phyloP scores from a whole-genome alignment of 192 early-diverging fungal genomes.

The Entomortierella parvispora region DNA sequence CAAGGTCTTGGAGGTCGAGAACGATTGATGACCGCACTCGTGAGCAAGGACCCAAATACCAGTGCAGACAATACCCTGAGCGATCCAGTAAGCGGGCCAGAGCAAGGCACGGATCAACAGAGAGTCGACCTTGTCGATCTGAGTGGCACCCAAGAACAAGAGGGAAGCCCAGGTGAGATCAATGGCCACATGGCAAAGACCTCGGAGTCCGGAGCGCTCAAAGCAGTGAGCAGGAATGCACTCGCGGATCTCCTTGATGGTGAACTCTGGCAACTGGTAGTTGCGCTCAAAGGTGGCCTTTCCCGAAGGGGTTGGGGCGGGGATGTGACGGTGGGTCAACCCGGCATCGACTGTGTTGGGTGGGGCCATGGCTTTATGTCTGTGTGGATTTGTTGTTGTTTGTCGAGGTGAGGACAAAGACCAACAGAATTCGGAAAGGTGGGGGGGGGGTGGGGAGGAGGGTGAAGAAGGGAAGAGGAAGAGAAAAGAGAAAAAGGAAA shows the following conservation, averaged over 20 bases:
- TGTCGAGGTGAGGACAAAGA: background rate
- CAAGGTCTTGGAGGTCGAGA: slow-evolving; percentile 85
- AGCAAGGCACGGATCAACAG: slow-evolving; percentile 59
- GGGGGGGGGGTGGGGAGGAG: background rate
- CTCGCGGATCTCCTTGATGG: slow-evolving; percentile 92
- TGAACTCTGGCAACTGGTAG: slow-evolving; percentile 75
- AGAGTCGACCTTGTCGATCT: slow-evolving; percentile 67
- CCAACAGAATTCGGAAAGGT: background rate
- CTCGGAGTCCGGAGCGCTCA: slow-evolving; percentile 81
- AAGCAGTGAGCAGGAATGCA: slow-evolving; percentile 94
- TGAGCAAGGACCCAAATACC: slow-evolving; percentile 92
- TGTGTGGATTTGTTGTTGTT: slow-evolving; percentile 5
- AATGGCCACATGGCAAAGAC: slow-evolving; percentile 81
- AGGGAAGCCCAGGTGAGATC: slow-evolving; percentile 77
- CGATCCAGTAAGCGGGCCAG: slow-evolving; percentile 87
- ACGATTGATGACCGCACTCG: slow-evolving; percentile 95
- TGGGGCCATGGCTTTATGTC: slow-evolving; percentile 52
- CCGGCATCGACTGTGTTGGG: slow-evolving; percentile 53
- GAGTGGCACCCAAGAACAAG: slow-evolving; percentile 75
- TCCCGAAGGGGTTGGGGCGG: background rate
- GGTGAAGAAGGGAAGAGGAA: background rate
- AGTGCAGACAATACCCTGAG: slow-evolving; percentile 85
- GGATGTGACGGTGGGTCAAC: slow-evolving; percentile 36
- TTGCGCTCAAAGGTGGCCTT: slow-evolving; percentile 51
- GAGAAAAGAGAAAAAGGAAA: background rate